Conservation (phyloP, 1,139 yeast genomes). For the Lodderomyces margitis region DNA sequence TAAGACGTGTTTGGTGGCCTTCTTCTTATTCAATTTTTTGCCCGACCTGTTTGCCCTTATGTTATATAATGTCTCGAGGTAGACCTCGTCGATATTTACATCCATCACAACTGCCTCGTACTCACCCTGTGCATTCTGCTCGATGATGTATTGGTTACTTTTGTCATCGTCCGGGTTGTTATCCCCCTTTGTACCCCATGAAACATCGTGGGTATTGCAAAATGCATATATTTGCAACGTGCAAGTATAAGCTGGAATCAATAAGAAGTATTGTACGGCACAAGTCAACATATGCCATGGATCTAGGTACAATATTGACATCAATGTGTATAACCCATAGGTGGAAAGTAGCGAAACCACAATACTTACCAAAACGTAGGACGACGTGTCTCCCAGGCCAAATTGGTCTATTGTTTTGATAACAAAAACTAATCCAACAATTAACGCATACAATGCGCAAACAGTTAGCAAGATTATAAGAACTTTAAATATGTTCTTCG, state of each 20-base stretch:
- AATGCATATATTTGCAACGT: constrained; percentile 91
- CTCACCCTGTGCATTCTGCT: constrained; percentile 54
- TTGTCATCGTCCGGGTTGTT: constrained; percentile 62
- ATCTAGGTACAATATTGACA: constrained; percentile 79
- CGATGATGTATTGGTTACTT: constrained; percentile 44
- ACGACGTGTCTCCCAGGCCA: constrained; percentile 39
- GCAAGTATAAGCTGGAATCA: constrained; percentile 90
- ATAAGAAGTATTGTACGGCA: constrained; percentile 76
- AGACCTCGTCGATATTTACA: constrained; percentile 84
- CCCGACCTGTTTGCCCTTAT: constrained; percentile 70
- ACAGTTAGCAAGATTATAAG: constrained; percentile 71
- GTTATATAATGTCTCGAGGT: constrained; percentile 72
- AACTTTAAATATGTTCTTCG: constrained; percentile 63
- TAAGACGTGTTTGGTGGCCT: constrained; percentile 34
- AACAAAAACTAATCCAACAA: constrained; percentile 82
- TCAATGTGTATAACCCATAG: constrained; percentile 79
- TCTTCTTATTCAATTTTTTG: constrained; percentile 51
- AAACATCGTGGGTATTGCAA: constrained; percentile 93
- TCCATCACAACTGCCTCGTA: constrained; percentile 90
- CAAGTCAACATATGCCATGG: constrained; percentile 95
- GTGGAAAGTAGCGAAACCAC: constrained; percentile 87
- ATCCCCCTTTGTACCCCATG: constrained; percentile 98
- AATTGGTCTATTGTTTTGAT: constrained; percentile 47
- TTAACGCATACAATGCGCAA: constrained; percentile 78
- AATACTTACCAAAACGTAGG: constrained; percentile 67